These are phyloP conservation scores for Acanthamoeba sp. DNA, from an alignment of 208 protist species.

Conservation along the genomic window DNA sequence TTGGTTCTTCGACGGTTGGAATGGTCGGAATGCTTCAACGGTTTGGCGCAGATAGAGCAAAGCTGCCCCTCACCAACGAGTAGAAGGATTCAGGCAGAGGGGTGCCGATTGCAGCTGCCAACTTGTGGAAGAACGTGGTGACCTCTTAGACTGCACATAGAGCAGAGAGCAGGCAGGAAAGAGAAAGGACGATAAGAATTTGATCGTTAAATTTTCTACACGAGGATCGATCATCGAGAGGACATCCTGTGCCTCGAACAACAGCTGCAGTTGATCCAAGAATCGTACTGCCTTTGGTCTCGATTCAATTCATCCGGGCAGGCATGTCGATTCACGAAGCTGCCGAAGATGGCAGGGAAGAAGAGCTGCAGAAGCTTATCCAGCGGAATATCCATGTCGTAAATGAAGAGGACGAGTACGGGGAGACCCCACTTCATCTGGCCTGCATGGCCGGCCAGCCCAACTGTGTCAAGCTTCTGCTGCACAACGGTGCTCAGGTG, in stretches of 20 bases:
- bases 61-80: too few species aligned
- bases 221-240: not conserved
- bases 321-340: constrained; percentile 9
- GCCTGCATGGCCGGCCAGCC: constrained; percentile 58
- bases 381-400: constrained; percentile 3
- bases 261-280: too few species aligned
- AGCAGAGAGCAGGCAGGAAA: not conserved
- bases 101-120: too few species aligned
- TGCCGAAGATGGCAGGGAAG: constrained; percentile 47
- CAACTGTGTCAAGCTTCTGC: constrained; percentile 23
- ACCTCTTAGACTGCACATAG: too few species aligned
- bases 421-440: constrained; percentile 57
- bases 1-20: not conserved
- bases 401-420: constrained; percentile 61
- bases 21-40: not conserved
- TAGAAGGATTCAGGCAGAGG: too few species aligned
- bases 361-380: constrained; percentile 45
- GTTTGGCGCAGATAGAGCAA: not conserved
- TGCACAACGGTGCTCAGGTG: constrained; percentile 18
- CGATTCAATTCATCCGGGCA: not conserved
- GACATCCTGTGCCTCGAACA: not conserved
- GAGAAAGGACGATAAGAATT: not conserved
- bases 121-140: too few species aligned
- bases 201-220: not conserved
- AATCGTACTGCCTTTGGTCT: too few species aligned